Evolutionary conservation across 441 rosid species (phyloP).

Genomic region (Jatropha multifida): DNA sequence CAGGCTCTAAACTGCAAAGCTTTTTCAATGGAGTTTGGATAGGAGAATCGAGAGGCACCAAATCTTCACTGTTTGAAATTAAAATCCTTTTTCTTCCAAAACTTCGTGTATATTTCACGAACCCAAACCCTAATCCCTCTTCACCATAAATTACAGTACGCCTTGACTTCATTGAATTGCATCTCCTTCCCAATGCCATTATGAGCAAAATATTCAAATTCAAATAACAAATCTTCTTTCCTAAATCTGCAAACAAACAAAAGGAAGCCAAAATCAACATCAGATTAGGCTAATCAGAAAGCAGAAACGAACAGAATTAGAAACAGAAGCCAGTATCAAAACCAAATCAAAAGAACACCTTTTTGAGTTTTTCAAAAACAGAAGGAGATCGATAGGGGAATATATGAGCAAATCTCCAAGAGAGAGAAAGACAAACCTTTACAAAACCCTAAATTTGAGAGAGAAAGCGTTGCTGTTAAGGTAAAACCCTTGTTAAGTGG

Average conservation of each 20-base stretch:
- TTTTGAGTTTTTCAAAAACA: background rate
- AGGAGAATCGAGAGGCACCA: constrained; percentile 1
- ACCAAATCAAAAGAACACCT: background rate
- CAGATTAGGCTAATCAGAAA: constrained; percentile 2
- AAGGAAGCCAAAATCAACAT: background rate
- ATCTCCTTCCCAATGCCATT: constrained; percentile 45
- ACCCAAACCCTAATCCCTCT: constrained; percentile 39
- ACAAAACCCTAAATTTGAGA: constrained; percentile 22
- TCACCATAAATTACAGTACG: constrained; percentile 23
- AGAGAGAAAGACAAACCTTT: constrained; percentile 6
- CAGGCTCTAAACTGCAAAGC: constrained; percentile 37
- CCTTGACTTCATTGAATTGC: constrained; percentile 38
- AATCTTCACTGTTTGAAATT: constrained; percentile 32
- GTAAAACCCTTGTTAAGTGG: constrained; percentile 2
- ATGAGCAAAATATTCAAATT: background rate
- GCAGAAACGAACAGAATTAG: background rate
- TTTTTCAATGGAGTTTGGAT: constrained; percentile 47
- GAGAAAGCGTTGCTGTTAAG: constrained; percentile 10
- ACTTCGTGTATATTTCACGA: constrained; percentile 48
- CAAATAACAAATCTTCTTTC: constrained; percentile 1
- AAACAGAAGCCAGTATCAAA: background rate
- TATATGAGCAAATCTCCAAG: background rate
- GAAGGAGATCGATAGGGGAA: background rate
- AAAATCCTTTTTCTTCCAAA: constrained; percentile 79
- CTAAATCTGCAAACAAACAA: constrained; percentile 11